phyloP scores from a whole-genome alignment of 768 basidiomycete species.

The Collybia nuda region DNA sequence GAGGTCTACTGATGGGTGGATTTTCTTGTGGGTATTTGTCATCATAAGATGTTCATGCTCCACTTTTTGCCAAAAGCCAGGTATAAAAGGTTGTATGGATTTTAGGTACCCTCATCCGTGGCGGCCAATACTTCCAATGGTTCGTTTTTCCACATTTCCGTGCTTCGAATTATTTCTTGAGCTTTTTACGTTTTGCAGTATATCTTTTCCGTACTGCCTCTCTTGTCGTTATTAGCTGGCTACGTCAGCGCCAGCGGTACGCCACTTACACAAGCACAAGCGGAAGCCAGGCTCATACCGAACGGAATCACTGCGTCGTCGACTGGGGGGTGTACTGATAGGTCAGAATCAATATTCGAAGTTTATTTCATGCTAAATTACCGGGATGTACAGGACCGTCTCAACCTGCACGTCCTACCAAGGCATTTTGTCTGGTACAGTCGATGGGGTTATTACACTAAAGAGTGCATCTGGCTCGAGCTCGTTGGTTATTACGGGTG shows the following conservation, averaged over 20 bases:
- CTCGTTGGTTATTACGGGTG: slow-evolving; percentile 71
- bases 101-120: no score
- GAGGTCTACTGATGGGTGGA: no score
- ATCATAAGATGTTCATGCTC: no score
- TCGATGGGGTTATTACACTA: slow-evolving; percentile 24
- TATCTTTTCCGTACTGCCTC: neutral
- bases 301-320: slow-evolving; percentile 26
- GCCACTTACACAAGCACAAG: slow-evolving; percentile 19
- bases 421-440: slow-evolving; percentile 25
- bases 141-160: no score
- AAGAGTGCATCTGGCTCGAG: slow-evolving; percentile 48
- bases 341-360: slow-evolving; percentile 1
- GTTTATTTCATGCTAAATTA: neutral
- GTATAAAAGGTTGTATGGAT: no score
- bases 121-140: no score
- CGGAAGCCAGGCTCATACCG: slow-evolving; percentile 21
- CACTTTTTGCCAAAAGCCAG: no score
- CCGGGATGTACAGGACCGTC: slow-evolving; percentile 4
- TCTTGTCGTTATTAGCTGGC: neutral
- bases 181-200: no score
- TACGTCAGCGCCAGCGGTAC: slow-evolving; percentile 1
- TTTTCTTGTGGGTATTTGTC: no score
- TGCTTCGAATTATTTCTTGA: no score
- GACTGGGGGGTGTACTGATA: slow-evolving; percentile 22
- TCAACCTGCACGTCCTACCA: slow-evolving; percentile 26